Evolutionary conservation across 2,329 filamentous ascomycete species (phyloP), one percentile per base, ranked within the genome.

Genomic region (Fusarium mangiferae): DNA sequence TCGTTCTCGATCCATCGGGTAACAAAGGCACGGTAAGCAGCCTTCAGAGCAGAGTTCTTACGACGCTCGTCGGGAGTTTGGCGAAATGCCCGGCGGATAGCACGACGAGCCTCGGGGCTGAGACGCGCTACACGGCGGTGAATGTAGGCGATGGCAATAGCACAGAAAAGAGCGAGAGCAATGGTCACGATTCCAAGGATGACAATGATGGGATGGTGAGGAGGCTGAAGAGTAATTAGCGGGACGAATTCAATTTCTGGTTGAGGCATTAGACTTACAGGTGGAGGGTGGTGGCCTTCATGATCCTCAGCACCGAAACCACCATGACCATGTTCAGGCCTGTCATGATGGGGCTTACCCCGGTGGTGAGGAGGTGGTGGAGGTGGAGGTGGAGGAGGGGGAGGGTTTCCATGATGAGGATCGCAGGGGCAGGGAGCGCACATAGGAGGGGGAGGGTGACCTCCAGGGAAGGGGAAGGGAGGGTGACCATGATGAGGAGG

Each of bases 21-120:
- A 44, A 84, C 70, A 26, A 85, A 62, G 36, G 79, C 75, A 7
- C 76, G 62, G 67, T 82, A 77, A 38, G 80, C 74, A 20, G 76
- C 74, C 54, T 77, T 76, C 18, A 76, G 72, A 48, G 80, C 77
- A 8, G 78, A 76, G 17, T 66, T 66, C 28, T 71, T 74, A 8
- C 76, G 78, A 54, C 80, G 79, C 56, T 80, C 75, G 18, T 68
- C 62, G n/a, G 75, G 74, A 39, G 78, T 66, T 59, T 73, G 74
- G 38, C 65, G 79, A 54, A 75, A 72, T 51, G 75, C 73, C 30
- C 76, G 78, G 51, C 76, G 77, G 61, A 68, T 72, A 26, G 69
- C 74, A 26, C 76, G 78, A 39, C 75, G 73, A 22, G 70, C 69
- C 44, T 75, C 75, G 30, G 73, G 66, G 48, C 60, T 69, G 20